Evolutionary conservation across 75 land plant species (phyloP), one percentile per base, ranked within the genome.

Genomic region (Selaginella tamariscina): DNA sequence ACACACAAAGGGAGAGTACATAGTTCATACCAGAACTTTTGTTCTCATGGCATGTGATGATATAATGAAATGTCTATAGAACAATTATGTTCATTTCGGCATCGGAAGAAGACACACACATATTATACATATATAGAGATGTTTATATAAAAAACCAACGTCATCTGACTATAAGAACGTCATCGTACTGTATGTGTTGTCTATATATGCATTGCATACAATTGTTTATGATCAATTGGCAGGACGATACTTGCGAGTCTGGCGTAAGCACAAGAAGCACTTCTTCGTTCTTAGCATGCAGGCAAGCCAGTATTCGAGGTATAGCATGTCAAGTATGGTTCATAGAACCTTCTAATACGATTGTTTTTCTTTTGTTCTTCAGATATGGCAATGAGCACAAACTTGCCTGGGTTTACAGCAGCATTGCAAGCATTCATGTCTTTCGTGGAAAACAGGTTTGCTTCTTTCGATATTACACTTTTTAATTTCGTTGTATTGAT

Each of bases 221-320:
- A 59, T 59, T 27, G 8, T 23, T 2, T 59, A 8, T 27, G 8
- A 23, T 59, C 23, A 8, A 8, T 44, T 56, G 24, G 55, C 80
- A 94, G 98, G 98, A 94, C 76, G 98, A 94, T 74, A 82, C 83
- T 56, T 82, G 84, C 27, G 71, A 74, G 59, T 87, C 96, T 94
- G 98, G 98, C 83, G 98, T 56, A 83, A 85, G 69, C 81, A 94
- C 62, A 94, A 94, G 72, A 94, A 94, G 63, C 98, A 94, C 77
- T 94, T 85, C 44, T 82, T 94, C 62, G 69, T 94, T 15, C 74
- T 94, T 67, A 94, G 98, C 70, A 57, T 78, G 88, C 98, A 56
- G 98, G 98, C 1, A 94, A 94, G 64, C 98, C 98, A 28, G 83
- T 94, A 65, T 94, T 89, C 98, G 28, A 89, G 98, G 98, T 94